Conservation (phyloP, 2,329 filamentous ascomycete genomes). For the Exophiala viscosa region DNA sequence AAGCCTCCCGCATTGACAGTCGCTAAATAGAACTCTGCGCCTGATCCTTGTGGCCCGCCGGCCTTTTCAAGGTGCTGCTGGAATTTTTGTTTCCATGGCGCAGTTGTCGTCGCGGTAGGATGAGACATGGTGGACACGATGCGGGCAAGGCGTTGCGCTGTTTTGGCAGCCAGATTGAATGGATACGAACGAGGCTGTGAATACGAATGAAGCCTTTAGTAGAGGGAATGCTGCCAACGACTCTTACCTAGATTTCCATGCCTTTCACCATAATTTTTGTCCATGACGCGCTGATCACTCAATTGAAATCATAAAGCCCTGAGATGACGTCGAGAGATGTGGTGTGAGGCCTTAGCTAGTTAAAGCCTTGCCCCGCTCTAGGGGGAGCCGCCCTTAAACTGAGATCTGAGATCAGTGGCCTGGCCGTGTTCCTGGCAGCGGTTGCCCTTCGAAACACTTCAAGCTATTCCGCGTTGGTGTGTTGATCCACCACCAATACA, state of each 20-base stretch:
- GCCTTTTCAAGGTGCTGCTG: slow-evolving; percentile 45
- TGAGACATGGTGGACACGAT: slow-evolving; percentile 39
- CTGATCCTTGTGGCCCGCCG: slow-evolving; percentile 24
- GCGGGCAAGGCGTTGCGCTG: slow-evolving; percentile 6
- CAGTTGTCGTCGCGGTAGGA: slow-evolving; percentile 35
- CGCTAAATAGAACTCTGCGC: slow-evolving; percentile 40
- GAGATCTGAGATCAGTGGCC: too few relatives aligned
- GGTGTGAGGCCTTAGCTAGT: neutral
- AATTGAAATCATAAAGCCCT: neutral
- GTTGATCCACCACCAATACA: too few relatives aligned
- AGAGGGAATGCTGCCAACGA: neutral
- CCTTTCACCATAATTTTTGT: neutral
- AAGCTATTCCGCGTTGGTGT: too few relatives aligned
- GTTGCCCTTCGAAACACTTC: too few relatives aligned
- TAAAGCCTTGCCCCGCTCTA: neutral
- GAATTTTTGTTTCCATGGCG: slow-evolving; percentile 53
- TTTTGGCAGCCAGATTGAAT: slow-evolving; percentile 10
- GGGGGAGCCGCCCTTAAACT: neutral
- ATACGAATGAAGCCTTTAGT: neutral
- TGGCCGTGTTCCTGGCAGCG: too few relatives aligned
- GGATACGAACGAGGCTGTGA: neutral
- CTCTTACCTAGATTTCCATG: too few relatives aligned
- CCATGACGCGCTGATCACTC: slow-evolving; percentile 1
- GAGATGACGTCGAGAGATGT: neutral
- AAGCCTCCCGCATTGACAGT: slow-evolving; percentile 39